Conservation (phyloP, 441 rosid genomes). For the California macrophylla region DNA sequence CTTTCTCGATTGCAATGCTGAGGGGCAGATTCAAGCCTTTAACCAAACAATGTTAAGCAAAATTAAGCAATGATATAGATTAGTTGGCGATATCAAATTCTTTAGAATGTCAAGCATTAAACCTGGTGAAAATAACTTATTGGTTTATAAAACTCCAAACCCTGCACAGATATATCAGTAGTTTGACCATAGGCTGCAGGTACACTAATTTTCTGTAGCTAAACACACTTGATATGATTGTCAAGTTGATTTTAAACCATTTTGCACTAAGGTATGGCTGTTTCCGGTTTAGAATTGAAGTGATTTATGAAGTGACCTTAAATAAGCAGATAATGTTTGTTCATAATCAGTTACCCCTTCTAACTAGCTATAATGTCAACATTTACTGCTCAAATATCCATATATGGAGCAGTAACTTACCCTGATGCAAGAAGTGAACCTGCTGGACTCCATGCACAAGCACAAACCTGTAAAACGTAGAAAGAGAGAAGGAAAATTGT, state of each 20-base stretch:
- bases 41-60: not conserved
- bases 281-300: not conserved
- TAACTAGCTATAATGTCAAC: not conserved
- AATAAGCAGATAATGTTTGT: not conserved
- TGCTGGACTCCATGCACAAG: constrained; percentile 97
- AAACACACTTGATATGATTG: not conserved
- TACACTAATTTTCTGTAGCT: not conserved
- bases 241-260: not conserved
- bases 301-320: not conserved
- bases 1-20: not conserved
- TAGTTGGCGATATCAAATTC: not conserved
- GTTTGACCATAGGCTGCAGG: not conserved
- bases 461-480: constrained; percentile 59
- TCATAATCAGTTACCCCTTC: not conserved
- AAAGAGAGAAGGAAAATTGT: not conserved
- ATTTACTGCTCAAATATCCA: not conserved
- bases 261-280: not conserved
- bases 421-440: constrained; percentile 98
- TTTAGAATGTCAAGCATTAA: not conserved
- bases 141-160: not conserved
- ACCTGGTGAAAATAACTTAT: not conserved
- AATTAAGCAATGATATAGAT: not conserved
- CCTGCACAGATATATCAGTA: not conserved
- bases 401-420: constrained; percentile 33
- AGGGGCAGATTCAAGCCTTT: not conserved